Percentiles rank a stretch among this genome's conserved stretches.
These are phyloP conservation scores for Coemansia sp. DNA, from an alignment of 192 early-diverging fungal species.

Conservation along the genomic window DNA sequence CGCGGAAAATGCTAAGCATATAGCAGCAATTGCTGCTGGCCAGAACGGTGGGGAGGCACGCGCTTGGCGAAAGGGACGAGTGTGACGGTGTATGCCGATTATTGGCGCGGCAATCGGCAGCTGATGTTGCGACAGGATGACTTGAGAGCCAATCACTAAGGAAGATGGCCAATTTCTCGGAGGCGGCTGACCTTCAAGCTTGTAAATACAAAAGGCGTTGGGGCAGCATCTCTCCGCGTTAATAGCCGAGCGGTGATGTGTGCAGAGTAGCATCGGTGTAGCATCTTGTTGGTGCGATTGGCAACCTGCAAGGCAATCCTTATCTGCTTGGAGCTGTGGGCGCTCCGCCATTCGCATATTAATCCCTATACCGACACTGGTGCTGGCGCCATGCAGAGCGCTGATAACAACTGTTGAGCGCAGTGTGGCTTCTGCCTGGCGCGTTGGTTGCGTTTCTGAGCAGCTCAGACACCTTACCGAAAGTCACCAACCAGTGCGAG, in stretches of 20 bases:
- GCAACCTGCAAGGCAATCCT: not conserved
- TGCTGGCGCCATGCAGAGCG: not conserved
- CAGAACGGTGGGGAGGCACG: not conserved
- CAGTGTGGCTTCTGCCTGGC: not conserved
- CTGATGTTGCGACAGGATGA: not conserved
- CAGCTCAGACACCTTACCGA: not conserved
- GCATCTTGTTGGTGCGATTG: not conserved
- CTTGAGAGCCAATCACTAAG: constrained; percentile 6
- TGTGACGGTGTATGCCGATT: not conserved
- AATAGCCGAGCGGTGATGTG: not conserved
- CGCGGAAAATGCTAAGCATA: not conserved
- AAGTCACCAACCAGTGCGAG: not conserved
- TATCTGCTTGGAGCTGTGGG: not conserved
- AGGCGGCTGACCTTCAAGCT: not conserved
- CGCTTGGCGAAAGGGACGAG: not conserved
- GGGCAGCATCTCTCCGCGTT: not conserved
- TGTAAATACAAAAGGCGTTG: not conserved
- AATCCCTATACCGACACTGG: not conserved
- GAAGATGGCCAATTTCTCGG: constrained; percentile 13
- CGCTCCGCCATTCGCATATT: not conserved
- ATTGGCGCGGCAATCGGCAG: constrained; percentile 7
- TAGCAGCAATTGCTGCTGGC: not conserved
- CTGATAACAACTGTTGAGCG: not conserved
- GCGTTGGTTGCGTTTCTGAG: not conserved
- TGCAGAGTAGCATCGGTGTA: not conserved